Evolutionary conservation across 805 yeast genomes (phyloP), one percentile per base, ranked within the genome.

Genomic region (Nematodospora valgi): DNA sequence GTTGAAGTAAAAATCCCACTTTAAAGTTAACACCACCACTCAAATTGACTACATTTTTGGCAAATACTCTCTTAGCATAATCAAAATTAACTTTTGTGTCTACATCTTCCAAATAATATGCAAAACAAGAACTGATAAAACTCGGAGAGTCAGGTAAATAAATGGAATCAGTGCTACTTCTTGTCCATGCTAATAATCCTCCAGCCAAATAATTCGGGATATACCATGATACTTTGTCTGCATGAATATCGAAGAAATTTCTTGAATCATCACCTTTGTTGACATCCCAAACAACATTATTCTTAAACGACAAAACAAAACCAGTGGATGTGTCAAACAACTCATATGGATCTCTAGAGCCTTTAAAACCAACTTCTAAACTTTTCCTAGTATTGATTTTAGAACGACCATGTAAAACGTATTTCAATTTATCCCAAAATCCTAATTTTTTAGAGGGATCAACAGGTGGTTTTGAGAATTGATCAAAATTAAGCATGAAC

Each of bases 381-480:
- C 68, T 65, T 9, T 78, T 50, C 1, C 72, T 62, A 15, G 74
- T 56, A 2, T 59, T 58, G 37, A 87, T 67, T 2, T 56, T 58
- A 35, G 81, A 58, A 13, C 76, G 72, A 0, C 95, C 95, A 61
- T 89, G 97, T 47, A 87, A 62, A 11, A 82, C 68, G 19, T 80
- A 70, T 32, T 96, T 64, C 18, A 87, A 58, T 54, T 88, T 91
- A 58, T 89, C 98, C 98, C 98, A 89, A 46, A 88, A 80, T 0
- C 98, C 98, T 10, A 87, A 61, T 46, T 82, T 83, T 3, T 77
- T 73, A 2, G 96, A 86, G 0, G 89, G 89, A 54, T 89, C 98
- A 11, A 84, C 61, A 0, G 94, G 95, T 0, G 96, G 95, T 54
- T 91, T 89, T 1, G 94, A 79, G 52, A 89, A 86, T 29, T 82